Base-by-base conservation (phyloP, 2,329 filamentous ascomycete species). In the Claviceps arundinis region DNA sequence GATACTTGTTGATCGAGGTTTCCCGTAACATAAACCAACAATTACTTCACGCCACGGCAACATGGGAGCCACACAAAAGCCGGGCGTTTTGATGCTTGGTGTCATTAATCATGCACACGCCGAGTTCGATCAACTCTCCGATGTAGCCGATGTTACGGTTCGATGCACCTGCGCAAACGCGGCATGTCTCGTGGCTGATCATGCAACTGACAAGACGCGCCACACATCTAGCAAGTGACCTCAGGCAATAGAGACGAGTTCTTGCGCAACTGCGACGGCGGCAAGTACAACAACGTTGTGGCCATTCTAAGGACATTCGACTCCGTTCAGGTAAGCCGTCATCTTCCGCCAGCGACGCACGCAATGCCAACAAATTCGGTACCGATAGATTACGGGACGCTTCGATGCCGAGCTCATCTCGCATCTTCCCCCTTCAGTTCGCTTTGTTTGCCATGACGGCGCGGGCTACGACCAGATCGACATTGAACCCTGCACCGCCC, bases 401-500 rank as follows among this genome's bases (percentile, higher is more conserved):
- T 72, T 86, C 55, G 81, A 86, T 57, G 71, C 75, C 52, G 81
- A 85, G 61, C 63, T 87, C 46, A 67, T 84, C 46, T 63, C 70
- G 38, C 69, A 64, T 47, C 60, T 74, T 11, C 72, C 72, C 1
- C 56, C 64, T 43, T 64, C 60, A 4, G 57, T 73, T 50, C 68
- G 67, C 55, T 74, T 68, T 54, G 64, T 75, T 48, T 71, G 65
- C 37, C 73, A 75, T 50, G 64, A 61, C 44, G 60, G 63, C 26
- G 63, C 61, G 5, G 84, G 85, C 17, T 89, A 88, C 64, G 85
- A 88, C 60, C 81, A 87, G 64, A 72, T 87, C 54, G 80, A 86
- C 59, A 71, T 85, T 4, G 64, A 75, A 50, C 79, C 81, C 30
- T 86, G 82, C 67, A 80, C 76, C 1, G 26, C 53, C 8, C 54